Evolutionary conservation across 1,284 basidiomycete genomes (phyloP).

Genomic region (Apiotrichum sp.): DNA sequence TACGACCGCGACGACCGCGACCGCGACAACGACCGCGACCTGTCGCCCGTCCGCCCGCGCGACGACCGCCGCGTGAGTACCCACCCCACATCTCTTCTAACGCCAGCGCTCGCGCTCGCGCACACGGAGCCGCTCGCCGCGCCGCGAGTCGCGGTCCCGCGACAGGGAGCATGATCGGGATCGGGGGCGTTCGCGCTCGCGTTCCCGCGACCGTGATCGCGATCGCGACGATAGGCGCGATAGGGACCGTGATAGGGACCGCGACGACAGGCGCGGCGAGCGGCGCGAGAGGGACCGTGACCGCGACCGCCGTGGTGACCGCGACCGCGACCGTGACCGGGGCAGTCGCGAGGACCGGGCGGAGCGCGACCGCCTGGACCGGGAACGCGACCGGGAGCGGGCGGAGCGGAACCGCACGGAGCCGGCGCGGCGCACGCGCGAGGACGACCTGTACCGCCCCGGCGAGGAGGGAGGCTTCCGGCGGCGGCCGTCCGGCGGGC

Average conservation of each 20-base stretch:
- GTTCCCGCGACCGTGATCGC: constrained; percentile 1
- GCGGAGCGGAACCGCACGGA: not conserved
- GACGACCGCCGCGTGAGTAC: not conserved
- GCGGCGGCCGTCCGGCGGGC: constrained; percentile 9
- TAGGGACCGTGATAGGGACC: no score
- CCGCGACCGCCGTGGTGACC: not conserved
- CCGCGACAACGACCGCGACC: not conserved
- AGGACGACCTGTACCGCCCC: constrained; percentile 4
- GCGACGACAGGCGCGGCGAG: no score
- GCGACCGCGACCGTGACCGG: constrained; percentile 5
- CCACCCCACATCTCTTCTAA: not conserved
- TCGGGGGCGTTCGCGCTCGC: no score
- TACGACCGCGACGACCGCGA: constrained; percentile 5
- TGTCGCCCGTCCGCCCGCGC: not conserved
- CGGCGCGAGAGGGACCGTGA: no score
- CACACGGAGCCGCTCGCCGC: not conserved
- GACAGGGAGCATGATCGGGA: not conserved
- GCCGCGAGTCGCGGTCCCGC: not conserved
- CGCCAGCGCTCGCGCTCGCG: no score
- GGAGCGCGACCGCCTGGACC: constrained; percentile 4
- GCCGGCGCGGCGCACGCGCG: constrained; percentile 13
- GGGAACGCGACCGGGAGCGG: not conserved
- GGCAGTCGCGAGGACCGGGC: not conserved
- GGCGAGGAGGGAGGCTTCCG: constrained; percentile 4
- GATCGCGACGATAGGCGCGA: no score